phyloP scores from a whole-genome alignment of 2,329 filamentous ascomycete genomes.

The Sclerotinia sclerotiorum region DNA sequence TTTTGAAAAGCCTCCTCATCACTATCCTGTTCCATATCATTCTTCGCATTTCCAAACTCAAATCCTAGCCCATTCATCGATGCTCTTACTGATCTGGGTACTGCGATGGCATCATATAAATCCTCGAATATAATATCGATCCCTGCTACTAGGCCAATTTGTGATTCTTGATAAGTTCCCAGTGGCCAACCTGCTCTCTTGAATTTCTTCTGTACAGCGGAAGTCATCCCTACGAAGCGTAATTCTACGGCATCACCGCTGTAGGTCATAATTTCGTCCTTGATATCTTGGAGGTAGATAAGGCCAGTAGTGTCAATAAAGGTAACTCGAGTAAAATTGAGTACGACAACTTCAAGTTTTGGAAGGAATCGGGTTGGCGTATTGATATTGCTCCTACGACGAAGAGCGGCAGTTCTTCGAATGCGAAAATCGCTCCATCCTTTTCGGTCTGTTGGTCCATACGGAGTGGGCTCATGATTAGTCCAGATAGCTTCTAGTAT shows the following conservation, averaged over 20 bases:
- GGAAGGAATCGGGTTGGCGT: constrained; percentile 23
- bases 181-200: constrained; percentile 14
- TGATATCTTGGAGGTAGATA: constrained; percentile 25
- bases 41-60: background rate
- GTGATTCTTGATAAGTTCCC: constrained; percentile 17
- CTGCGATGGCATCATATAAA: constrained; percentile 5
- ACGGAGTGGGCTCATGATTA: constrained; percentile 1
- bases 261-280: constrained; percentile 25
- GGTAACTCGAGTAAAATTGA: constrained; percentile 27
- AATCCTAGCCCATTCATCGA: constrained; percentile 16
- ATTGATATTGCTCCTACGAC: constrained; percentile 16
- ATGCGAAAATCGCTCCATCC: constrained; percentile 10
- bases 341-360: constrained; percentile 26
- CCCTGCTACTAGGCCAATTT: constrained; percentile 5
- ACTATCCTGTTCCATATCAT: constrained; percentile 10
- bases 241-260: constrained; percentile 28
- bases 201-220: constrained; percentile 27
- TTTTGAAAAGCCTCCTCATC: constrained; percentile 16
- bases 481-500: constrained; percentile 11
- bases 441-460: background rate
- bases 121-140: constrained; percentile 20
- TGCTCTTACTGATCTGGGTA: background rate
- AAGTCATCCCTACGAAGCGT: constrained; percentile 31
- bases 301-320: constrained; percentile 31
- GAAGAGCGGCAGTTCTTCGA: constrained; percentile 2